phyloP scores from a whole-genome alignment of 164 flowering plant species.

The Vitis riparia region DNA sequence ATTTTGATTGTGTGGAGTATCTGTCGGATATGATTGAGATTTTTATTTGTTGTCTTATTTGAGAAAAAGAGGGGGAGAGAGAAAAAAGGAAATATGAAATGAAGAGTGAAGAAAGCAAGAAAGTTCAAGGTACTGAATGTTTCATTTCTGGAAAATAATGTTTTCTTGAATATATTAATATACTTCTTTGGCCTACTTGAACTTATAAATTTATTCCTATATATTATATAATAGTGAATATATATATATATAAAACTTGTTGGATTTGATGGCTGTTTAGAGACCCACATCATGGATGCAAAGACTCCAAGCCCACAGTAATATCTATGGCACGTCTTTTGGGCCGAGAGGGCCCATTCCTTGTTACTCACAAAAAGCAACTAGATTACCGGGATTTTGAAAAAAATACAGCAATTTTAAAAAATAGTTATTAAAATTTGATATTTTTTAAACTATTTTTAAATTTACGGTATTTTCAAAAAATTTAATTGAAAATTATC shows the following conservation, averaged over 20 bases:
- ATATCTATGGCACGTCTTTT: too few relatives aligned
- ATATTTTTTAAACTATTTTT: too few relatives aligned
- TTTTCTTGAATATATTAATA: conserved; percentile 9
- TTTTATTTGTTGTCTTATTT: conserved; percentile 13
- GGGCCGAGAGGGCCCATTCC: too few relatives aligned
- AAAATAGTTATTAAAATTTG: too few relatives aligned
- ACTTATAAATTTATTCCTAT: conserved; percentile 4
- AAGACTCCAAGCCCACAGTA: too few relatives aligned
- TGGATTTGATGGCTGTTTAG: too few relatives aligned
- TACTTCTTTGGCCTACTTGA: conserved; percentile 5
- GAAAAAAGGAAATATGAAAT: background rate
- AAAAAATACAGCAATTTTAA: too few relatives aligned
- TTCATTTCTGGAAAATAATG: conserved; percentile 22
- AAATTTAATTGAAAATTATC: too few relatives aligned
- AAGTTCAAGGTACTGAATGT: conserved; percentile 11
- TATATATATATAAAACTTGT: background rate
- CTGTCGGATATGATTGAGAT: conserved; percentile 21
- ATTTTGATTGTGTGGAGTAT: conserved; percentile 47
- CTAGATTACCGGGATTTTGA: too few relatives aligned
- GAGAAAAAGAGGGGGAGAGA: background rate
- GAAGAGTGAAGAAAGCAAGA: background rate
- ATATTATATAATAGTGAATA: background rate
- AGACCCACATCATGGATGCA: too few relatives aligned
- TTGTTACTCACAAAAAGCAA: too few relatives aligned
- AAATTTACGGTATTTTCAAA: too few relatives aligned